Evolutionary conservation across 176 grass and related monocot species (phyloP).

Genomic region (Saccharum officinarum): DNA sequence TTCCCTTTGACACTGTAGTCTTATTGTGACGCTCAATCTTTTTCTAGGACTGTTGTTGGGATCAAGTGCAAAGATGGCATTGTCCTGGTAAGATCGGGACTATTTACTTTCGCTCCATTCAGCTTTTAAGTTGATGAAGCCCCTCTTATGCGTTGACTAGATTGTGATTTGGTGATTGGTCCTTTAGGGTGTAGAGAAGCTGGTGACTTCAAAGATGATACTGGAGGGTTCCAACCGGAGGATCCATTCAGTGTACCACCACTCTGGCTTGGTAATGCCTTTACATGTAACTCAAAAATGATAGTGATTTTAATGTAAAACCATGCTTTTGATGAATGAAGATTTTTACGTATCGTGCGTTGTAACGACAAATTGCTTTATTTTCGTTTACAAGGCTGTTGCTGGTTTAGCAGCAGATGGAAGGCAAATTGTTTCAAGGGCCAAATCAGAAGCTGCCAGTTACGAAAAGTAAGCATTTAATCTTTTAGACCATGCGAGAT

Average conservation of each 20-base stretch:
- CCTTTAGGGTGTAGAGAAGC: conserved; percentile 76
- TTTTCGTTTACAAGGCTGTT: conserved; percentile 44
- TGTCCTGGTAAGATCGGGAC: conserved; percentile 53
- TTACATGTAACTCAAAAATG: not conserved
- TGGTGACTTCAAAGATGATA: conserved; percentile 85
- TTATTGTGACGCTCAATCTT: not conserved
- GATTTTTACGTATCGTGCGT: no score
- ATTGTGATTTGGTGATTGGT: conserved; percentile 23
- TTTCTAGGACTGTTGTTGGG: conserved; percentile 69
- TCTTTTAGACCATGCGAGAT: not conserved
- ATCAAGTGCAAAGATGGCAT: conserved; percentile 97
- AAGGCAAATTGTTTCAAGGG: conserved; percentile 75
- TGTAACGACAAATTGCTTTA: not conserved
- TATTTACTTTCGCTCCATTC: not conserved
- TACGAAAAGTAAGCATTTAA: conserved; percentile 59
- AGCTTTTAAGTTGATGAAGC: not conserved
- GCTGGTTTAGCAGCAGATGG: conserved; percentile 88
- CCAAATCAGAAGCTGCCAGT: conserved; percentile 73
- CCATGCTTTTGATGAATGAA: not conserved
- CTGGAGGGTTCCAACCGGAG: conserved; percentile 79
- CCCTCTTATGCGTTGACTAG: not conserved
- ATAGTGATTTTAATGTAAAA: not conserved
- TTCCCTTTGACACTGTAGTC: not conserved
- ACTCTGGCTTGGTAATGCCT: conserved; percentile 70
- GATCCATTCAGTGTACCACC: conserved; percentile 74